A percentile compares a stretch with the other conserved stretches of the same genome.
Conservation (phyloP, 179 eudicot genomes). For the Beta lomatogona region DNA sequence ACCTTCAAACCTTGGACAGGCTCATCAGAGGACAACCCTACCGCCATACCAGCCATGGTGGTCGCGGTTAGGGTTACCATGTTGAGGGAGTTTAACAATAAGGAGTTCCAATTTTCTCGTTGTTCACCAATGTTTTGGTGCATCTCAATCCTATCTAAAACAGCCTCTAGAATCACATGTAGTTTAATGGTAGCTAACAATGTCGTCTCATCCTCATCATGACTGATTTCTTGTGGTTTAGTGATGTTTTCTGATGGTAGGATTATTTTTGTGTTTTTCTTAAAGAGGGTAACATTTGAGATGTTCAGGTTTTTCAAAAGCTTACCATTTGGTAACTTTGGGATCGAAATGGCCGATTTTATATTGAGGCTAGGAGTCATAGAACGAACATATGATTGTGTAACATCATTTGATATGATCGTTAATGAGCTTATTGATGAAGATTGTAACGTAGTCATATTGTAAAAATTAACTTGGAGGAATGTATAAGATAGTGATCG, state of each 20-base stretch:
- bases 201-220: not conserved
- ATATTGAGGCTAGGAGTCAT: not conserved
- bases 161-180: slow-evolving; percentile 28
- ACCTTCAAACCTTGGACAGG: slow-evolving; percentile 20
- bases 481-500: too few relatives aligned
- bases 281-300: slow-evolving; percentile 7
- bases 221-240: not conserved
- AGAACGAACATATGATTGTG: not conserved
- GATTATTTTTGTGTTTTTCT: not conserved
- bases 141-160: slow-evolving; percentile 50
- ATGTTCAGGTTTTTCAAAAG: not conserved
- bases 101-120: slow-evolving; percentile 49
- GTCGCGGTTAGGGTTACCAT: slow-evolving; percentile 51
- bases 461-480: not conserved
- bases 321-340: slow-evolving; percentile 8
- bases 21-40: slow-evolving; percentile 2
- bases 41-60: slow-evolving; percentile 33
- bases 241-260: not conserved
- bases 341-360: slow-evolving; percentile 19
- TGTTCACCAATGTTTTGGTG: slow-evolving; percentile 48
- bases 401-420: not conserved
- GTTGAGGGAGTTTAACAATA: slow-evolving; percentile 48
- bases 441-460: slow-evolving; percentile 1
- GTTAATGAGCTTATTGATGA: not conserved
- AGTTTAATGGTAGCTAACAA: slow-evolving; percentile 20